Evolutionary conservation across 306 rosid species (phyloP).

Genomic region (Canavalia gladiata): DNA sequence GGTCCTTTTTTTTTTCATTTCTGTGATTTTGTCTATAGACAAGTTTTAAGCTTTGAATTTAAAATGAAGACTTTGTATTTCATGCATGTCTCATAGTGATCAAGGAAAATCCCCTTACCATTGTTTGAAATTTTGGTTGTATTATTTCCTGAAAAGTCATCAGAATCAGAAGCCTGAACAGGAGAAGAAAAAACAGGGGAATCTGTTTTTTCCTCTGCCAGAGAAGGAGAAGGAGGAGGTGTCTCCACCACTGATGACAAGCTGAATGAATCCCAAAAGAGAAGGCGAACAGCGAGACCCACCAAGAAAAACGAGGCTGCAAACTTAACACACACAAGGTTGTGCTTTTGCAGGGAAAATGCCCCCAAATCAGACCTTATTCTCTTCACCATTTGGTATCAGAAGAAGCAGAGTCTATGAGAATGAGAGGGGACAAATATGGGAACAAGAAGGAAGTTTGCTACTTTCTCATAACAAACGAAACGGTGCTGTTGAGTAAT

Average conservation of each 20-base stretch:
- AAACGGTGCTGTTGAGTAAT: constrained; percentile 32
- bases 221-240: constrained; percentile 38
- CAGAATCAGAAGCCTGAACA: constrained; percentile 9
- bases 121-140: constrained; percentile 24
- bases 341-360: constrained; percentile 49
- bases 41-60: constrained; percentile 4
- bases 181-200: constrained; percentile 44
- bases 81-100: not conserved
- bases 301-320: constrained; percentile 43
- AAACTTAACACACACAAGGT: constrained; percentile 43
- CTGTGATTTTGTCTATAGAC: not conserved
- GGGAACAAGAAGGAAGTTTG: not conserved
- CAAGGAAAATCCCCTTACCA: constrained; percentile 19
- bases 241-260: constrained; percentile 40
- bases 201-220: constrained; percentile 38
- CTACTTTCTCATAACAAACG: not conserved
- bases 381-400: constrained; percentile 44
- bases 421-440: not conserved
- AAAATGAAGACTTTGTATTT: not conserved
- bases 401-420: not conserved
- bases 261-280: constrained; percentile 52
- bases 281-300: constrained; percentile 51
- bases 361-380: constrained; percentile 46
- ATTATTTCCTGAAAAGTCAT: constrained; percentile 31
- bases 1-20: not conserved